phyloP scores from a whole-genome alignment of 352 stramenopile species.

The Globisporangium yorkense region DNA sequence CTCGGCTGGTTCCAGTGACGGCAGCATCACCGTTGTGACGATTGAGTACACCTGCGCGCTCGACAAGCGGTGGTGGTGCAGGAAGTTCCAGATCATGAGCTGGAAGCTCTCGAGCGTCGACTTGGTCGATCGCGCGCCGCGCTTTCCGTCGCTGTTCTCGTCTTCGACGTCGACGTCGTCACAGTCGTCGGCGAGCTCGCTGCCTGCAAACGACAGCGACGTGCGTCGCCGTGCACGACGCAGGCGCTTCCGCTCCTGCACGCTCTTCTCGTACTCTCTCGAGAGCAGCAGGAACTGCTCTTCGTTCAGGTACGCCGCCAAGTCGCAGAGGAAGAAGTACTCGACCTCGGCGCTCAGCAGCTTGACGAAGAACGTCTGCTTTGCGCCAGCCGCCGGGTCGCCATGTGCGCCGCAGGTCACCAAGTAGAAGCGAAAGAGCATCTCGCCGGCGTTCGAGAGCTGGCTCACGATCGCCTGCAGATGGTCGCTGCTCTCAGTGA shows the following conservation, averaged over 20 bases:
- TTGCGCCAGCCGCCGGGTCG: constrained; percentile 17
- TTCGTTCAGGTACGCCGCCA: constrained; percentile 48
- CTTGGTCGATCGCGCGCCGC: neutral
- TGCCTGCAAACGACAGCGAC: constrained; percentile 10
- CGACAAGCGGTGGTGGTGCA: constrained; percentile 40
- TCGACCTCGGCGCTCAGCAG: constrained; percentile 55
- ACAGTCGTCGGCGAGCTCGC: constrained; percentile 16
- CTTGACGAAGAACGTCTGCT: constrained; percentile 55
- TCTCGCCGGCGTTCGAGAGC: constrained; percentile 49
- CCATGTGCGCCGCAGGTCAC: constrained; percentile 30
- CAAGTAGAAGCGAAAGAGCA: constrained; percentile 57
- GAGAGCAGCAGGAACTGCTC: constrained; percentile 61
- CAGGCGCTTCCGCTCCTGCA: constrained; percentile 22
- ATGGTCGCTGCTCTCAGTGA: constrained; percentile 45
- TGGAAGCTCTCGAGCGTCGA: constrained; percentile 48
- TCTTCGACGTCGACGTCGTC: constrained; percentile 11
- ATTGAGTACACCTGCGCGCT: constrained; percentile 42
- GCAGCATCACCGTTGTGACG: constrained; percentile 34
- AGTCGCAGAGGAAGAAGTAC: constrained; percentile 66
- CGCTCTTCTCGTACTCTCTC: constrained; percentile 58
- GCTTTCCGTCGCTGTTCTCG: constrained; percentile 7
- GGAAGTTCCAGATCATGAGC: constrained; percentile 54
- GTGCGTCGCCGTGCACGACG: constrained; percentile 4
- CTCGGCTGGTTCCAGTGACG: constrained; percentile 42
- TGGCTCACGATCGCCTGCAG: constrained; percentile 47